phyloP scores from a whole-genome alignment of 2,329 filamentous ascomycete species.

The Colletotrichum sidae region DNA sequence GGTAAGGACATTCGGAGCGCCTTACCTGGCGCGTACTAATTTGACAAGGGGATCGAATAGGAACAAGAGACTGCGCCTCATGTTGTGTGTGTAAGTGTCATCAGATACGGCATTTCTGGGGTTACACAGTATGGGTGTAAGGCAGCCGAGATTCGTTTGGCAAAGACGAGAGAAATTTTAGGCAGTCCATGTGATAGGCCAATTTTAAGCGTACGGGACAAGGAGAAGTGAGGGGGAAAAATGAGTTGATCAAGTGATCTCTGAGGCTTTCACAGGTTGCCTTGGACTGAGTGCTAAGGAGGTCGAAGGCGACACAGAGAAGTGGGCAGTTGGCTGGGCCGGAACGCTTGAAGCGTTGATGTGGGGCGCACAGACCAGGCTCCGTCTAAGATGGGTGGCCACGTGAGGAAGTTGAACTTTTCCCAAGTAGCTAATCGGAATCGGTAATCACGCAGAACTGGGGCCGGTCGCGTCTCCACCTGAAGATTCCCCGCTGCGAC shows the following conservation, averaged over 20 bases:
- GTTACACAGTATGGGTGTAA: too few species aligned
- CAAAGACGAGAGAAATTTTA: too few species aligned
- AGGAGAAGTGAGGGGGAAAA: background rate
- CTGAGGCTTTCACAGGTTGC: slow-evolving; percentile 32
- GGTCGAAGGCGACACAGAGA: slow-evolving; percentile 18
- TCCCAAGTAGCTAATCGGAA: slow-evolving; percentile 38
- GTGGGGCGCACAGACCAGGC: slow-evolving; percentile 35
- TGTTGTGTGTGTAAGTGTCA: too few species aligned
- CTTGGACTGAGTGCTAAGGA: slow-evolving; percentile 9
- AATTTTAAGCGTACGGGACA: background rate
- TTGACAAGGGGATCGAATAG: too few species aligned
- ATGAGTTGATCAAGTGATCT: slow-evolving; percentile 34
- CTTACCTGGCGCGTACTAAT: too few species aligned
- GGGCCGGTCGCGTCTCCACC: slow-evolving; percentile 22
- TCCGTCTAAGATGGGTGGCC: slow-evolving; percentile 34
- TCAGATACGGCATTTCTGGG: too few species aligned
- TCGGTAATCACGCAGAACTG: slow-evolving; percentile 21
- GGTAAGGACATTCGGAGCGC: too few species aligned
- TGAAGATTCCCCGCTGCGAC: slow-evolving; percentile 32
- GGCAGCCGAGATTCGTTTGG: too few species aligned
- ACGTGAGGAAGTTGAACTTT: slow-evolving; percentile 36
- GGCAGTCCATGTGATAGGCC: too few species aligned
- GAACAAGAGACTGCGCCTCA: too few species aligned
- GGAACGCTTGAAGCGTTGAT: slow-evolving; percentile 6
- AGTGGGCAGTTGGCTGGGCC: slow-evolving; percentile 29